Evolutionary conservation across 768 basidiomycete genomes (phyloP), one percentile per base, ranked within the genome.

Genomic region (Ramaria sp.): DNA sequence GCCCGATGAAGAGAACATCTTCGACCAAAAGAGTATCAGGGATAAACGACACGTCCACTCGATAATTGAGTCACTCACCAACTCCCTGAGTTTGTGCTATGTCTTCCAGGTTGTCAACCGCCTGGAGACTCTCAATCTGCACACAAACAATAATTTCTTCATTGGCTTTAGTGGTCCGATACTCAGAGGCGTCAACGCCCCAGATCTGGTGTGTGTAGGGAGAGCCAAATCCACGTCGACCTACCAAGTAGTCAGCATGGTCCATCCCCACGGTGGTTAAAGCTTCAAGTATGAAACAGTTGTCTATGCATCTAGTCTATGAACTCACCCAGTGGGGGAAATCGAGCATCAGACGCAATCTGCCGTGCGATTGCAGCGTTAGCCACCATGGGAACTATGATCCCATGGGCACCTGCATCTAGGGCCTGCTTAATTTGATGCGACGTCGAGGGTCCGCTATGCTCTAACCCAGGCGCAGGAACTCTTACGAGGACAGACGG

Each of bases 401-500:
- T 69, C 0, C 85, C 83, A 27, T 74, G 71, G 17, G 84, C 84
- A 4, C 84, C 85, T 0, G 80, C 79, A 63, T 86, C 84, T 31
- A 86, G 73, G 0, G 79, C 83, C 59, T 81, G 74, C 69, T 86
- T 86, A 68, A 86, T 84, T 66, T 85, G 83, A 83, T 83, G 85
- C 55, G 74, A 73, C 2, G 81, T 80, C 34, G 55, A 57, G 34
- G 47, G 60, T 78, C 77, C 0, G 70, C 69, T 51, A 63, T 65
- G 27, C 75, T 77, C 45, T 27, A 74, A 64, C 0, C 82, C 84
- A 1, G 84, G 86, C 7, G 82, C 82, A 7, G 84, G 80, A 49
- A 86, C 78, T 27, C 84, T 68, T 5, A 86, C 78, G 39, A 86
- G 61, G 10, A 78, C 70, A 61, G 78, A 84, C 0, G 80, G 79